These are phyloP conservation scores for Sporisorium scitamineum DNA, from an alignment of 1,284 basidiomycete species.

Conservation along the genomic window DNA sequence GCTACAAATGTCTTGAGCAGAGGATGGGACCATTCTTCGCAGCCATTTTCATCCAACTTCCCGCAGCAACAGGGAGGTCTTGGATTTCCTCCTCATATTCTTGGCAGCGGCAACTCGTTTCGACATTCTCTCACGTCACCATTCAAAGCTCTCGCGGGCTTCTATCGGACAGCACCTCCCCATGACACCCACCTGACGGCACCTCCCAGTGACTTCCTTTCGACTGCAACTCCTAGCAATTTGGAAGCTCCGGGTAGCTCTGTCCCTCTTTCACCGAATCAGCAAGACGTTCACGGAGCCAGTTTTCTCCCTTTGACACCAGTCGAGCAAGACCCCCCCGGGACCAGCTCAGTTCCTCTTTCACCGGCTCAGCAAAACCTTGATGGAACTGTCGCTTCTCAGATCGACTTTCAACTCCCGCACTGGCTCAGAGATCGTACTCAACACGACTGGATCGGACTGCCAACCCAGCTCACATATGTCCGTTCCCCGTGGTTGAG, in stretches of 20 bases:
- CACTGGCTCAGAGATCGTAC: too few relatives aligned
- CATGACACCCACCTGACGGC: background rate
- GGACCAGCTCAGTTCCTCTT: too few relatives aligned
- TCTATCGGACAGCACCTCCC: background rate
- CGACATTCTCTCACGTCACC: background rate
- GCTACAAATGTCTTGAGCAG: background rate
- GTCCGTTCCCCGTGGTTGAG: background rate
- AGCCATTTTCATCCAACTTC: background rate
- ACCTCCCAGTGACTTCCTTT: too few relatives aligned
- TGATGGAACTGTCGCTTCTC: too few relatives aligned
- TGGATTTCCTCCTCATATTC: background rate
- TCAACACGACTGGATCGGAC: background rate
- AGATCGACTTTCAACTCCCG: background rate
- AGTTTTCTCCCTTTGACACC: too few relatives aligned
- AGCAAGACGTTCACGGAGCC: too few relatives aligned
- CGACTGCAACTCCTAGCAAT: too few relatives aligned
- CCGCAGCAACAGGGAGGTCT: too few relatives aligned
- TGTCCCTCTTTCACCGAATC: too few relatives aligned
- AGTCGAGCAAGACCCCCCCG: too few relatives aligned
- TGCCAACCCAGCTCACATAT: background rate
- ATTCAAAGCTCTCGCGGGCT: background rate
- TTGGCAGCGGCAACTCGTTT: background rate
- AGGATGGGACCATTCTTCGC: background rate
- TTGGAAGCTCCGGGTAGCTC: too few relatives aligned
- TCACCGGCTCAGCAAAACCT: too few relatives aligned